phyloP scores from a whole-genome alignment of 805 yeast species.

The Schwanniomyces sp. region DNA sequence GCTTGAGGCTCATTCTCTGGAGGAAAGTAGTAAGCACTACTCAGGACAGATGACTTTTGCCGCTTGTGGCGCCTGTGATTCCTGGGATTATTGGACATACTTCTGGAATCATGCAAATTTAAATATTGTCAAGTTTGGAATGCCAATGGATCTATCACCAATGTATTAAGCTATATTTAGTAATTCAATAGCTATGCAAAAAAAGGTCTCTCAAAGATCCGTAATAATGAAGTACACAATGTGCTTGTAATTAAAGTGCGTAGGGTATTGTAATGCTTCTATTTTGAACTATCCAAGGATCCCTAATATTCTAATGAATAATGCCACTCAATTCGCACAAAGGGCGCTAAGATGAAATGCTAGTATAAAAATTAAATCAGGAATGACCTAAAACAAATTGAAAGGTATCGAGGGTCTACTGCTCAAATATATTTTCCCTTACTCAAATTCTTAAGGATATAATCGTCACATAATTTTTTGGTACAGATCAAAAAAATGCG shows the following conservation, averaged over 20 bases:
- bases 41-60: conserved; percentile 35
- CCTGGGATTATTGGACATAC: conserved; percentile 16
- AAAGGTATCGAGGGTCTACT: neutral
- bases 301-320: neutral
- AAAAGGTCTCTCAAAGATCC: neutral
- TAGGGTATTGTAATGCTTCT: neutral
- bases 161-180: neutral
- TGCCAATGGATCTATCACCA: neutral
- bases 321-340: neutral
- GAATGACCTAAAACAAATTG: neutral
- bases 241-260: neutral
- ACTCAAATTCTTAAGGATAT: neutral
- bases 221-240: neutral
- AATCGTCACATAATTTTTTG: neutral
- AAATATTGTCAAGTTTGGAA: neutral
- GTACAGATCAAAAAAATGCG: neutral
- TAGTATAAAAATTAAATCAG: neutral
- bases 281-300: neutral
- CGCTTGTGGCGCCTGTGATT: conserved; percentile 31
- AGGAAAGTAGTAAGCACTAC: conserved; percentile 26
- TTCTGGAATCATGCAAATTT: neutral
- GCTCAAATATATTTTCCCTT: neutral
- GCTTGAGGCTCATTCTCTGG: conserved; percentile 1
- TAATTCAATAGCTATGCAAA: neutral
- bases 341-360: neutral